Conservation (phyloP, 73 alveolate species). For the Paramecium tetraurelia region DNA sequence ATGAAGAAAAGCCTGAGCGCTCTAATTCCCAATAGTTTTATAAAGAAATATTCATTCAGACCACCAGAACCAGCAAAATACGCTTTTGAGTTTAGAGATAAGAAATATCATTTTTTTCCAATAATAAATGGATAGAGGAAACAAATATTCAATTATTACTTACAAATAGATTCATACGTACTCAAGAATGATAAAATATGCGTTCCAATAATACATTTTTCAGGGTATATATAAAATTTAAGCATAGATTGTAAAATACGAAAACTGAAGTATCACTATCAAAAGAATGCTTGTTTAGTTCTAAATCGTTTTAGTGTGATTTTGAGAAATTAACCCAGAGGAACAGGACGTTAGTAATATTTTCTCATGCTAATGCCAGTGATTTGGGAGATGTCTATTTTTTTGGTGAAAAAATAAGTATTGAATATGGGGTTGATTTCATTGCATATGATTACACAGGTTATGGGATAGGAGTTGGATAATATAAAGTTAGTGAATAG, state of each 20-base stretch:
- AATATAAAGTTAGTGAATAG: neutral
- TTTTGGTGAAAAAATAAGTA: neutral
- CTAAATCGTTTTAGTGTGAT: neutral
- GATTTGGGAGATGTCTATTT: constrained; percentile 40
- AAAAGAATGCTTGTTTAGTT: neutral
- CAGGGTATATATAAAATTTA: neutral
- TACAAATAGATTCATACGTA: neutral
- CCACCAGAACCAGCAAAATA: constrained; percentile 1
- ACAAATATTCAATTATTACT: neutral
- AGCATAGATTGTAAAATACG: neutral
- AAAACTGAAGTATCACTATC: neutral
- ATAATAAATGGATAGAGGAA: neutral
- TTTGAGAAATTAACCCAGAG: neutral
- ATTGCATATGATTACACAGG: constrained; percentile 49
- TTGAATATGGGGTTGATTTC: constrained; percentile 20
- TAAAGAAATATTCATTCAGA: neutral
- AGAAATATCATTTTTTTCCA: neutral
- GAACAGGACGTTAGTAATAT: neutral
- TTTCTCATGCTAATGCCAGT: constrained; percentile 47
- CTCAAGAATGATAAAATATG: neutral
- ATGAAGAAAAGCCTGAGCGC: neutral
- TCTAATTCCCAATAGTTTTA: neutral
- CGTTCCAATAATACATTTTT: neutral
- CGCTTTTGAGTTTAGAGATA: neutral
- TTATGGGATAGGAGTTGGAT: constrained; percentile 22